Percentiles rank a stretch among this genome's conserved stretches.
These are phyloP conservation scores for Kalaharituber pfeilii DNA, from an alignment of 2,329 filamentous ascomycete species.

Conservation along the genomic window DNA sequence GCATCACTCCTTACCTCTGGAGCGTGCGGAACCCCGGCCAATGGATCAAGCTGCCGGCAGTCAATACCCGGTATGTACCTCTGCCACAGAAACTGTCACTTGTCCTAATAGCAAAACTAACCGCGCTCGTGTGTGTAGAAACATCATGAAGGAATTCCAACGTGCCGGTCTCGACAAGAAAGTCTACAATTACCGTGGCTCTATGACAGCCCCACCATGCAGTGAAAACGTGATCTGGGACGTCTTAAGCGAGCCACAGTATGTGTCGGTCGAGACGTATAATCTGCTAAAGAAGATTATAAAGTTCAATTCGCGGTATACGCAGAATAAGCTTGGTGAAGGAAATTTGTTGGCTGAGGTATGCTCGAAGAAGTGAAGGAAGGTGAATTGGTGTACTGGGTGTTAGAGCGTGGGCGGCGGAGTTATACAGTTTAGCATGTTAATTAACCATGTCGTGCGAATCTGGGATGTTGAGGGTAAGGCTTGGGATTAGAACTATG, in stretches of 20 bases:
- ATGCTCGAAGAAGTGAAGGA: neutral
- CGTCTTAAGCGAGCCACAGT: conserved; percentile 31
- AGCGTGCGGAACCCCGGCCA: neutral
- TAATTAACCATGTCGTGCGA: no score
- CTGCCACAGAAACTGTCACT: neutral
- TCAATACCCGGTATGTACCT: neutral
- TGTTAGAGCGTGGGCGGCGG: no score
- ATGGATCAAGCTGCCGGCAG: neutral
- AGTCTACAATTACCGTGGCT: conserved; percentile 30
- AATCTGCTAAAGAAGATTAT: conserved; percentile 30
- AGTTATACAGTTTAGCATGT: no score
- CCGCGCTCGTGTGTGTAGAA: neutral
- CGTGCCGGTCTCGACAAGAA: neutral
- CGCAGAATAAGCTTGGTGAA: conserved; percentile 27
- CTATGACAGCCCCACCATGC: conserved; percentile 36
- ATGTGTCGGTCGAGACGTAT: conserved; percentile 28
- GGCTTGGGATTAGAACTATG: no score
- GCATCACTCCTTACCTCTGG: neutral
- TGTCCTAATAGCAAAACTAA: no score
- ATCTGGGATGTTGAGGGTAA: no score
- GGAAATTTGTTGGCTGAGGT: conserved; percentile 14
- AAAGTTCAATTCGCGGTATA: conserved; percentile 34
- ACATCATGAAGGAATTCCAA: neutral
- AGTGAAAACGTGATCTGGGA: conserved; percentile 34
- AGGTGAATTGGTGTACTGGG: neutral